These are phyloP conservation scores for Phialophora expanda DNA, from an alignment of 2,329 filamentous ascomycete genomes.

Conservation along the genomic window DNA sequence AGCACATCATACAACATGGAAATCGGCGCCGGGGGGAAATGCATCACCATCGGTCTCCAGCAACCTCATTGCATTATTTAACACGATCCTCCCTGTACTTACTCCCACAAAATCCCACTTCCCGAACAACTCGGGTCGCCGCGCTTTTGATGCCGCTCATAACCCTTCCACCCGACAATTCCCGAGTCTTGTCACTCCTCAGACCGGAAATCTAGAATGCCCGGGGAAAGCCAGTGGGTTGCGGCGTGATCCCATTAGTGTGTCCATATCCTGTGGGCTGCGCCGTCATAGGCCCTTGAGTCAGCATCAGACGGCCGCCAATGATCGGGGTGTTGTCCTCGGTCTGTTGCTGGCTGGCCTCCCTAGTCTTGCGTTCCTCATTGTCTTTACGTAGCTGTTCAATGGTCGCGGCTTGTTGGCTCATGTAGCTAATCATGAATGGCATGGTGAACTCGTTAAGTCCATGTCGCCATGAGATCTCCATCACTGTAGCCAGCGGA, in stretches of 20 bases:
- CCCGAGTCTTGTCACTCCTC: conserved; percentile 22
- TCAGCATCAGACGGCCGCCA: conserved; percentile 91
- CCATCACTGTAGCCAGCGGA: conserved; percentile 87
- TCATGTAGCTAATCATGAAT: conserved; percentile 98
- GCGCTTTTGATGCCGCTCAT: conserved; percentile 6
- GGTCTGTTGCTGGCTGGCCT: conserved; percentile 79
- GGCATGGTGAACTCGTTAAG: conserved; percentile 98
- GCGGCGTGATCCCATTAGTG: conserved; percentile 85
- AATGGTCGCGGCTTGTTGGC: conserved; percentile 86
- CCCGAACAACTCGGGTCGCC: neutral
- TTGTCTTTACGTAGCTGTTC: conserved; percentile 90
- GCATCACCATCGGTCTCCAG: conserved; percentile 3
- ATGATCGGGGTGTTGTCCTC: conserved; percentile 95
- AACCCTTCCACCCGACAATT: conserved; percentile 24
- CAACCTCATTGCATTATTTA: conserved; percentile 14
- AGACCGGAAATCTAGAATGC: conserved; percentile 52
- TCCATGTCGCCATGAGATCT: conserved; percentile 95
- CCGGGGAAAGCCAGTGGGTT: conserved; percentile 75
- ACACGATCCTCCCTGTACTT: conserved; percentile 1
- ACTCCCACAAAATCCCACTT: conserved; percentile 6
- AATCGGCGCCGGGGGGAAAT: conserved; percentile 7
- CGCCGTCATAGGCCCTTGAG: conserved; percentile 74
- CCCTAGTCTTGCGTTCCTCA: conserved; percentile 79
- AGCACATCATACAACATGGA: conserved; percentile 20
- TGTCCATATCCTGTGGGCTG: conserved; percentile 73